Conservation (phyloP, 257 asterid species). For the Solanum gandarillasii region DNA sequence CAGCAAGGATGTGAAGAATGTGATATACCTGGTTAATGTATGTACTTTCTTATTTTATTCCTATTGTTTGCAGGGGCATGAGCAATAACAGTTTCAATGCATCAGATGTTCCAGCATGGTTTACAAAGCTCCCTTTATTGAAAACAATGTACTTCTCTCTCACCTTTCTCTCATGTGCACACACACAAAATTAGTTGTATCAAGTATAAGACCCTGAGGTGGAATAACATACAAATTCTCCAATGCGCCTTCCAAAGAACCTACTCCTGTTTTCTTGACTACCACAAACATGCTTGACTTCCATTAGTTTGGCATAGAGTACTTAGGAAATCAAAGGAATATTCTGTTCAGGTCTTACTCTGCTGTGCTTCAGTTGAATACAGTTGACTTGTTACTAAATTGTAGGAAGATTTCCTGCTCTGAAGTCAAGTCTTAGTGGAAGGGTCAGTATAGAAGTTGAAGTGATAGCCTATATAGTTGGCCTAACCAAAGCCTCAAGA, state of each 20-base stretch:
- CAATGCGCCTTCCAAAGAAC: neutral
- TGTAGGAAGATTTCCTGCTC: neutral
- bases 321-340: neutral
- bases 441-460: neutral
- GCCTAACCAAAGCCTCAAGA: neutral
- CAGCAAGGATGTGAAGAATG: neutral
- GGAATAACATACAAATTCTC: neutral
- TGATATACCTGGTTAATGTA: neutral
- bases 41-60: neutral
- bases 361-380: neutral
- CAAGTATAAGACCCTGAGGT: neutral
- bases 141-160: constrained; percentile 54
- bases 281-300: neutral
- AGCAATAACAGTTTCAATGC: constrained; percentile 69
- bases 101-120: constrained; percentile 50
- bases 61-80: constrained; percentile 57
- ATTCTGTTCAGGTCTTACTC: neutral
- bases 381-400: neutral
- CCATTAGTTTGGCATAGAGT: neutral
- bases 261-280: neutral
- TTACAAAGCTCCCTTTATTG: constrained; percentile 51
- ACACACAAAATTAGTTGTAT: neutral
- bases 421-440: neutral
- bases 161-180: neutral
- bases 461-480: neutral